Evolutionary conservation across 306 rosid genomes (phyloP), one percentile per base, ranked within the genome.

Genomic region (Malus orientalis): DNA sequence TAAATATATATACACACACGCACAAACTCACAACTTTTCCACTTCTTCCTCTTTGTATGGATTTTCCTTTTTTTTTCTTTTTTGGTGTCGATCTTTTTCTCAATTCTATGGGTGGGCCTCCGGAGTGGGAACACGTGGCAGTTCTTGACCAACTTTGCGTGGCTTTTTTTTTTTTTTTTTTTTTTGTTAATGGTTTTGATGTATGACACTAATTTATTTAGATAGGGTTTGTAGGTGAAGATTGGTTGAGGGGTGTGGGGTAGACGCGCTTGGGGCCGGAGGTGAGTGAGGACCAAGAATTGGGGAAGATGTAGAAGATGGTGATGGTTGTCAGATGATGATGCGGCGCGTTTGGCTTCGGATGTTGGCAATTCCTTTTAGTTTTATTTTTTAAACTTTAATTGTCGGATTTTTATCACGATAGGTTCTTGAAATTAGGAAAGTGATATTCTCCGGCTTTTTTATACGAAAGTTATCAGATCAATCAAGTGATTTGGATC

Each of bases 171-270:
- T 19, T 19, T 38, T 27, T 25, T 25, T 27, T 27, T 20, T 4
- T 67, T 54, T 44, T 68, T 1, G 18, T 22, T 58, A 10, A 61
- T 5, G 11, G 33, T 12, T 51, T 27, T 13, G 55, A 67, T 74
- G 40, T 55, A 30, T 58, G 42, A 44, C 66, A 29, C 16, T 32
- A 16, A 7, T 20, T 19, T 20, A 19, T 32, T 62, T 8, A 42
- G 36, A 70, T 30, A 74, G 76, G 81, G 79, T 51, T 78, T 61
- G 20, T 53, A 27, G 69, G 67, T 55, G 36, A n/a, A 70, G 73
- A 29, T 70, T 75, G 69, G 70, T 11, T 73, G 25, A 6, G 70
- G 67, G 22, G 2, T 12, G 71, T 32, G 60, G 4, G 0, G 0
- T 4, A 10, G 30, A 81, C 81, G 81, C 75, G 81, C 71, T 9